Conservation (phyloP, 1,284 basidiomycete genomes). For the Cutaneotrichosporon cavernicola region DNA sequence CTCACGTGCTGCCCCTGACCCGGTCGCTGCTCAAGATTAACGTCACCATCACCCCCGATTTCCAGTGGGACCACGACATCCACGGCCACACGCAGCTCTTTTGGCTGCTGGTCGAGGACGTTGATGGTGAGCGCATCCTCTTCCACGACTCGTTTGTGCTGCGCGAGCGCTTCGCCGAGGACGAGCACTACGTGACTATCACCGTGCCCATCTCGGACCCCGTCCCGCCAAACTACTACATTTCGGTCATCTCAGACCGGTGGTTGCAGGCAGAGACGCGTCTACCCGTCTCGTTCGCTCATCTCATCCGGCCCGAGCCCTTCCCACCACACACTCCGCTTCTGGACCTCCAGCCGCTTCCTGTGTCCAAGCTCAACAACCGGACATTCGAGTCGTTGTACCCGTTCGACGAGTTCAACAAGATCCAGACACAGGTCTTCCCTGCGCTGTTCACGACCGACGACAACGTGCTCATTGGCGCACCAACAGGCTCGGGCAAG, state of each 20-base stretch:
- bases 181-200: slow-evolving; percentile 90
- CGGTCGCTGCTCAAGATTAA: slow-evolving; percentile 84
- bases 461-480: slow-evolving; percentile 93
- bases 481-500: slow-evolving; percentile 95
- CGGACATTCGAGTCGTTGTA: slow-evolving; percentile 86
- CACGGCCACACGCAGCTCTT: slow-evolving; percentile 87
- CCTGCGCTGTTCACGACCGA: slow-evolving; percentile 94
- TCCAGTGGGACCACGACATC: slow-evolving; percentile 94
- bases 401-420: slow-evolving; percentile 85
- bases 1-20: slow-evolving; percentile 91
- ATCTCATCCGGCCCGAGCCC: slow-evolving; percentile 94
- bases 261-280: slow-evolving; percentile 96
- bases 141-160: slow-evolving; percentile 93
- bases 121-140: slow-evolving; percentile 92
- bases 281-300: slow-evolving; percentile 94
- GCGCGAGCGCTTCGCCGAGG: slow-evolving; percentile 83
- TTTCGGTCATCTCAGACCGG: slow-evolving; percentile 88
- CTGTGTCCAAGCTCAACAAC: slow-evolving; percentile 87
- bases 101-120: slow-evolving; percentile 91
- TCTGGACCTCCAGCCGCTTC: slow-evolving; percentile 87
- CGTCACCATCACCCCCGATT: slow-evolving; percentile 88
- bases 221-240: slow-evolving; percentile 95
- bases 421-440: slow-evolving; percentile 99
- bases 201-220: slow-evolving; percentile 97
- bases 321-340: slow-evolving; percentile 91